Percentiles rank a stretch among this genome's conserved stretches.
phyloP scores from a whole-genome alignment of 176 grass and related monocot species.

The Rhynchospora tenuis region DNA sequence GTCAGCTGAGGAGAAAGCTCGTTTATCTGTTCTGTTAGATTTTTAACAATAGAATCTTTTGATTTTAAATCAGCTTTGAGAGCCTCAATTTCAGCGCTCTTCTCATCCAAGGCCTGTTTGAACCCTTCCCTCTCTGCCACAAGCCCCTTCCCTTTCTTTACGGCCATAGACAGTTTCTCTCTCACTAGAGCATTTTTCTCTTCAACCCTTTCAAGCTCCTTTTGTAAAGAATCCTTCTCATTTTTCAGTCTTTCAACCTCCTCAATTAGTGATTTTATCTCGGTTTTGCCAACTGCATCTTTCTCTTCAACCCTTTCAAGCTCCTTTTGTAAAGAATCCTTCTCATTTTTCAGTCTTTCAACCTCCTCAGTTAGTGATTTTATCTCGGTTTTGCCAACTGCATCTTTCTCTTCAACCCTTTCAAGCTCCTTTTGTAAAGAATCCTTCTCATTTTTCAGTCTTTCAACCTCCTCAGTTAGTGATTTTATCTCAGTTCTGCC shows the following conservation, averaged over 20 bases:
- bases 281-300: slow-evolving; percentile 43
- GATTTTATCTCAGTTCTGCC: slow-evolving; percentile 37
- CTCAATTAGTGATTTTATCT: slow-evolving; percentile 28
- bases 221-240: slow-evolving; percentile 58
- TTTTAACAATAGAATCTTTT: slow-evolving; percentile 44
- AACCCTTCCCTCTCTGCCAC: slow-evolving; percentile 91
- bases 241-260: slow-evolving; percentile 51
- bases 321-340: slow-evolving; percentile 58
- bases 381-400: slow-evolving; percentile 39
- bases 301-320: slow-evolving; percentile 50
- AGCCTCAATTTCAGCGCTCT: slow-evolving; percentile 46
- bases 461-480: slow-evolving; percentile 36
- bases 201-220: slow-evolving; percentile 48
- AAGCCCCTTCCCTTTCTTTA: slow-evolving; percentile 96
- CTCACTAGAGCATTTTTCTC: slow-evolving; percentile 59
- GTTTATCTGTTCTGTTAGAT: slow-evolving; percentile 53
- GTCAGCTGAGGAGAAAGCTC: slow-evolving; percentile 40
- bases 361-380: slow-evolving; percentile 35
- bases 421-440: slow-evolving; percentile 63
- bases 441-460: slow-evolving; percentile 64
- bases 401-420: slow-evolving; percentile 37
- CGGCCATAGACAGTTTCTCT: slow-evolving; percentile 94
- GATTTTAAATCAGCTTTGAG: slow-evolving; percentile 45
- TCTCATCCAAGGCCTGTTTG: slow-evolving; percentile 51
- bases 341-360: slow-evolving; percentile 55